A percentile compares a stretch with the other conserved stretches of the same genome.
Conservation (phyloP, 179 eudicot genomes). For the Amaranthus tricolor region DNA sequence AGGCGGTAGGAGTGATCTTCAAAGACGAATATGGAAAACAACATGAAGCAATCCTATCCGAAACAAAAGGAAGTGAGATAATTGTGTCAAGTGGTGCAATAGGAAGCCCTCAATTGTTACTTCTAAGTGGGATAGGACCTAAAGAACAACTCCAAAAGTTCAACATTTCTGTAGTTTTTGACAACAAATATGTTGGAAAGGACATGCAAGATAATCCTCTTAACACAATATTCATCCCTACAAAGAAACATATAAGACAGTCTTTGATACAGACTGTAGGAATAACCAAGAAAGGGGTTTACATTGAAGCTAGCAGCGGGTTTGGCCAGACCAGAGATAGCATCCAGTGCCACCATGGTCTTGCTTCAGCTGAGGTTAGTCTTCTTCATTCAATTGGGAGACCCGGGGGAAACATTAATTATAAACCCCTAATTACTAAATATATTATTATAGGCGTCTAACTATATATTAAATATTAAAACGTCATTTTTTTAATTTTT, state of each 20-base stretch:
- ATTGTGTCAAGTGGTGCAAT: constrained; percentile 86
- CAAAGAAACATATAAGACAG: constrained; percentile 51
- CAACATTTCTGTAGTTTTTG: constrained; percentile 63
- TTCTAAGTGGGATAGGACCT: constrained; percentile 92
- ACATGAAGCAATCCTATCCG: constrained; percentile 54
- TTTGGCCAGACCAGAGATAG: constrained; percentile 59
- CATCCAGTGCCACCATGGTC: constrained; percentile 60
- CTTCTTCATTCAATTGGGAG: neutral
- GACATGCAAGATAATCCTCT: constrained; percentile 89
- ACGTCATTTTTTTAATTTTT: too few relatives aligned
- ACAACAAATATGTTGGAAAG: constrained; percentile 73
- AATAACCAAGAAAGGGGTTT: constrained; percentile 80
- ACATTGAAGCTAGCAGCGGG: constrained; percentile 90
- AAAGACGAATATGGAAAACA: constrained; percentile 73
- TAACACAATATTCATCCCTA: constrained; percentile 71
- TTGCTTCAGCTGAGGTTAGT: constrained; percentile 70
- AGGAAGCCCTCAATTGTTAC: constrained; percentile 87
- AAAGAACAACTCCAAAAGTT: constrained; percentile 55
- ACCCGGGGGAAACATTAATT: too few relatives aligned
- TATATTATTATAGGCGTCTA: too few relatives aligned
- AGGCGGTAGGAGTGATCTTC: constrained; percentile 80
- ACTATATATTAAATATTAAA: too few relatives aligned
- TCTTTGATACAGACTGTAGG: constrained; percentile 90
- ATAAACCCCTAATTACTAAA: too few relatives aligned
- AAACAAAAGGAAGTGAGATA: constrained; percentile 56